These are phyloP conservation scores for Larix sibirica DNA, from an alignment of 83 land plant species.

Conservation along the genomic window DNA sequence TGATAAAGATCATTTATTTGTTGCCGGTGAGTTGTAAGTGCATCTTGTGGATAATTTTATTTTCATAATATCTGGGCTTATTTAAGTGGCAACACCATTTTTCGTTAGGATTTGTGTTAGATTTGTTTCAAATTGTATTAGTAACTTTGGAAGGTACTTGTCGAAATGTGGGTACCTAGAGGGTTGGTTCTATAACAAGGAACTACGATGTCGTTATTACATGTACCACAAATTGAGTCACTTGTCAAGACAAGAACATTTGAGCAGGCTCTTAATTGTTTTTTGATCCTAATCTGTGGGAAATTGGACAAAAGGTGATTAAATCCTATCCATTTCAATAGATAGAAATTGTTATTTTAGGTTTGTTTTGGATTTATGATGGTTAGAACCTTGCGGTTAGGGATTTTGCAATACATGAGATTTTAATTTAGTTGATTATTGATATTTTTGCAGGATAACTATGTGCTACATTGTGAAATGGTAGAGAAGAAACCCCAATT, in stretches of 20 bases:
- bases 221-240: conserved; percentile 51
- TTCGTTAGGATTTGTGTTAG: background rate
- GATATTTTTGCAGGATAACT: conserved; percentile 46
- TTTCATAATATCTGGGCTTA: background rate
- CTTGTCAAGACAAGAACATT: conserved; percentile 40
- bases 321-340: background rate
- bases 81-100: background rate
- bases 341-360: background rate
- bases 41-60: background rate
- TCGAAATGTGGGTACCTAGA: conserved; percentile 24
- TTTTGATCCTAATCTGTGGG: conserved; percentile 53
- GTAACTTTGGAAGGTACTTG: background rate
- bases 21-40: conserved; percentile 53
- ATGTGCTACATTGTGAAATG: conserved; percentile 44
- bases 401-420: background rate
- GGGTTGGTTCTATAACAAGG: conserved; percentile 60
- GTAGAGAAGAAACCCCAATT: conserved; percentile 46
- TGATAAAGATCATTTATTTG: conserved; percentile 52
- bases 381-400: background rate
- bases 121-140: background rate
- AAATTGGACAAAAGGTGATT: conserved; percentile 41
- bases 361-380: background rate
- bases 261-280: conserved; percentile 46
- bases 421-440: background rate
- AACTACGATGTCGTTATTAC: conserved; percentile 38